Base-by-base conservation (phyloP, 1,139 yeast species). In the Kluyveromyces sp. region DNA sequence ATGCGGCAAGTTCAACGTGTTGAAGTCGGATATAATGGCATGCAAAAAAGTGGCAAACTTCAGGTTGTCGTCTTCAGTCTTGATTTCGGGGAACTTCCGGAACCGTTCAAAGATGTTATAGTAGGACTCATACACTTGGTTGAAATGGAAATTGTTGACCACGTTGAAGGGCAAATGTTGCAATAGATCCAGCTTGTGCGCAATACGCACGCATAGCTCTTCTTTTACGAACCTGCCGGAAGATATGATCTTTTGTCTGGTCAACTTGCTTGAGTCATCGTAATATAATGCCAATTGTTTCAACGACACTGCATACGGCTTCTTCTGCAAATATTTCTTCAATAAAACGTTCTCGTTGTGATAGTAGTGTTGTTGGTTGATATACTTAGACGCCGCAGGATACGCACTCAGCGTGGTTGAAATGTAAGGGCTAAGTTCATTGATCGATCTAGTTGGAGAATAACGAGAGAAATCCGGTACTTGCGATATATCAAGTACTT, bases 271-370 rank as follows among this genome's bases (percentile, higher is more conserved):
- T 2, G 64, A 58, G 46, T 77, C 77, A 56, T 83, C 82, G 39
- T 96, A 96, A 61, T 83, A 92, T 41, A 88, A 89, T 1, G 96
- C 95, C 52, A 89, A 66, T 56, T 89, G 96, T 47, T 88, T 71
- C 25, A 92, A 65, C 0, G 95, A 83, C 17, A 92, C 94, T 0
- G 97, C 95, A 57, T 86, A 87, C 0, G 95, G 92, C n/a, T 70
- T 66, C 50, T 78, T 75, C 46, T 73, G 69, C 19, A 77, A 66
- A 75, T 87, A 88, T 40, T 75, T 75, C 61, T 80, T 69, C 45
- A 89, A 68, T 7, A 86, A 74, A 2, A 61, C 58, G 17, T 52
- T 65, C 20, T 83, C 78, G 60, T 88, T 88, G 56, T 89, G 96
- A 61, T 84, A 88, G 62, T 84, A 92, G 60, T 89, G 97, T 56